Percentiles rank a stretch among this genome's conserved stretches.
Conservation (phyloP, 805 yeast genomes). For the Starmerella tilneyi region DNA sequence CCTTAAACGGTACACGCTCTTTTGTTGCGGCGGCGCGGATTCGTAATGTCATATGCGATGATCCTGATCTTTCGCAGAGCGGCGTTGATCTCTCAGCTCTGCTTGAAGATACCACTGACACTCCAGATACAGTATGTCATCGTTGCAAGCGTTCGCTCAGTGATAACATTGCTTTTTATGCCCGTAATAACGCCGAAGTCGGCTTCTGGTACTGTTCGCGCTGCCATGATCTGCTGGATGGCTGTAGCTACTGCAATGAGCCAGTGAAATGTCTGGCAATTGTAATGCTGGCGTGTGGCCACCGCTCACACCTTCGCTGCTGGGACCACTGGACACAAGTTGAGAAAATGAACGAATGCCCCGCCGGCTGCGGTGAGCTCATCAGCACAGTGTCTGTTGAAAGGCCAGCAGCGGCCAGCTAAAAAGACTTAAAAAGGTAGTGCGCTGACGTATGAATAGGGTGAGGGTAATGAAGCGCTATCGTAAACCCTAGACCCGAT, state of each 20-base stretch:
- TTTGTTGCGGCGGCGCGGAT: conserved; percentile 45
- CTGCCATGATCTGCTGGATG: conserved; percentile 50
- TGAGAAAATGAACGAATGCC: conserved; percentile 52
- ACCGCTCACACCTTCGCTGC: conserved; percentile 76
- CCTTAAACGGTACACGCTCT: conserved; percentile 13
- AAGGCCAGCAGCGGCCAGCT: neutral
- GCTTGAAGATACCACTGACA: conserved; percentile 6
- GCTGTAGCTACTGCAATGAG: conserved; percentile 69
- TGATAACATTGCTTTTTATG: conserved; percentile 27
- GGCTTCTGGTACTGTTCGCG: conserved; percentile 82
- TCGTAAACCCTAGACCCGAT: too few species aligned
- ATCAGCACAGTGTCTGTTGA: neutral
- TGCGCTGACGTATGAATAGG: too few species aligned
- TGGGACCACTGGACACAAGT: conserved; percentile 56
- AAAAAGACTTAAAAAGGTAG: too few species aligned
- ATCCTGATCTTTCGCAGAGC: neutral
- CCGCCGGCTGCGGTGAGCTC: conserved; percentile 55
- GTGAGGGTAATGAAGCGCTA: too few species aligned
- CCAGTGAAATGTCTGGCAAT: conserved; percentile 65
- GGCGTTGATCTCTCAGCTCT: neutral
- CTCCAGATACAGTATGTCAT: conserved; percentile 41
- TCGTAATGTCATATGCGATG: conserved; percentile 10
- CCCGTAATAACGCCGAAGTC: conserved; percentile 33
- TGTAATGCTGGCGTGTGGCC: conserved; percentile 64
- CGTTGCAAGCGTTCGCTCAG: conserved; percentile 30